phyloP scores from a whole-genome alignment of 345 rosid species.

The Salix brachista region DNA sequence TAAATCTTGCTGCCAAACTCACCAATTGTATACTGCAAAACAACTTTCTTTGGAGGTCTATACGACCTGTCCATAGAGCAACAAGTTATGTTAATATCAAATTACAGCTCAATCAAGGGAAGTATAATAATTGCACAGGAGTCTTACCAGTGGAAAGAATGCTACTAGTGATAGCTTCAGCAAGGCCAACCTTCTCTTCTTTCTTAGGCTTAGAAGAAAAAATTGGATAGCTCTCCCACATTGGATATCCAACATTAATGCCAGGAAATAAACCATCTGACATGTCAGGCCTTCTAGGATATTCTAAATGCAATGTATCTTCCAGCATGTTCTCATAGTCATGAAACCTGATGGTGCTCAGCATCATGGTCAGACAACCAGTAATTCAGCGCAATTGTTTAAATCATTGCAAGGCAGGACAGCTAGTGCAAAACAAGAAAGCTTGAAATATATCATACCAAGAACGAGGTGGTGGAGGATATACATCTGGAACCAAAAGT shows the following conservation, averaged over 20 bases:
- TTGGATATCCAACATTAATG: conserved; percentile 49
- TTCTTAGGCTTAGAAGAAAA: conserved; percentile 66
- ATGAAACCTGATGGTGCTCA: conserved; percentile 50
- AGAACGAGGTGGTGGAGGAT: conserved; percentile 78
- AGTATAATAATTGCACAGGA: conserved; percentile 4
- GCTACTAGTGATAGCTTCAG: conserved; percentile 84
- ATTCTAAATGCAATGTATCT: conserved; percentile 82
- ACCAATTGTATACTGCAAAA: conserved; percentile 89
- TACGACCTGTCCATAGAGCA: conserved; percentile 56
- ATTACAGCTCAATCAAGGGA: conserved; percentile 3
- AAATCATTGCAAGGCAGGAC: neutral
- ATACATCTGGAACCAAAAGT: conserved; percentile 81
- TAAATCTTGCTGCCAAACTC: conserved; percentile 21
- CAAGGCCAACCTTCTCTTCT: conserved; percentile 95
- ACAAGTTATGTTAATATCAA: conserved; percentile 9
- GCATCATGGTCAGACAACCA: neutral
- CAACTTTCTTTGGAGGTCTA: conserved; percentile 83
- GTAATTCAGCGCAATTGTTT: conserved; percentile 5
- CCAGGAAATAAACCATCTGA: conserved; percentile 51
- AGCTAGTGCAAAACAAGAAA: conserved; percentile 1
- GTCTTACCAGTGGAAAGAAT: conserved; percentile 77
- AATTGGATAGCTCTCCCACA: conserved; percentile 78
- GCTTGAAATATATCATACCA: conserved; percentile 46
- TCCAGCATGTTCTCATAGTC: conserved; percentile 92
- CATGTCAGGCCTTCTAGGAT: conserved; percentile 59